Conservation (phyloP, 768 basidiomycete genomes). For the Boletus tylopilopsis region DNA sequence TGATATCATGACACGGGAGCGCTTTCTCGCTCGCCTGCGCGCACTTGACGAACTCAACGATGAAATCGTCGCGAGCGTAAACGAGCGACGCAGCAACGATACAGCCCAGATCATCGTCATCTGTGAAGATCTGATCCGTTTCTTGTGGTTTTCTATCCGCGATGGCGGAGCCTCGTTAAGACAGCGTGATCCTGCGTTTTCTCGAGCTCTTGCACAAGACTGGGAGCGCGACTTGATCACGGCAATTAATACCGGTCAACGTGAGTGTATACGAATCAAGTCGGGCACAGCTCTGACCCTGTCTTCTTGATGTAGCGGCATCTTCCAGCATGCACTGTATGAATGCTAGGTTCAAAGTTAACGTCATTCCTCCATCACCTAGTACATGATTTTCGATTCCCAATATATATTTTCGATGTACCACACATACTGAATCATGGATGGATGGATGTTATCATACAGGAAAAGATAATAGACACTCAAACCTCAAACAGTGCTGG, state of each 20-base stretch:
- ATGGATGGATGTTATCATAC: neutral
- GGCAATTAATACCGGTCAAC: conserved; percentile 17
- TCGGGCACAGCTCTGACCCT: neutral
- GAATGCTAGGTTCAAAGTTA: neutral
- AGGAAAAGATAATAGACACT: neutral
- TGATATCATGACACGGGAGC: conserved; percentile 19
- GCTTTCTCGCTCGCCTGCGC: conserved; percentile 15
- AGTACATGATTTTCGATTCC: neutral
- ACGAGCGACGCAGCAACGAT: conserved; percentile 21
- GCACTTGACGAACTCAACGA: conserved; percentile 10
- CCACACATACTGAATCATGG: neutral
- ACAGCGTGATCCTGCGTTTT: conserved; percentile 11
- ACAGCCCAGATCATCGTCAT: conserved; percentile 26
- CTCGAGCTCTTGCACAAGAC: conserved; percentile 14
- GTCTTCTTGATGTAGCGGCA: neutral
- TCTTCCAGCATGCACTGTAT: neutral
- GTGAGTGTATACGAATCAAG: conserved; percentile 10
- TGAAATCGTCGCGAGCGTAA: conserved; percentile 18
- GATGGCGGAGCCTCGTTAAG: conserved; percentile 25
- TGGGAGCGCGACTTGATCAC: conserved; percentile 16
- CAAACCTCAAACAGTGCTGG: conserved; percentile 2
- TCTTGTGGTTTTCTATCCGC: conserved; percentile 30
- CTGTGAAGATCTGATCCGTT: conserved; percentile 21
- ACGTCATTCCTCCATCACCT: too few species aligned
- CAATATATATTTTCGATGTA: neutral